Evolutionary conservation across 495 filamentous ascomycete genomes (phyloP).

Genomic region (Umbilicaria muhlenbergii): DNA sequence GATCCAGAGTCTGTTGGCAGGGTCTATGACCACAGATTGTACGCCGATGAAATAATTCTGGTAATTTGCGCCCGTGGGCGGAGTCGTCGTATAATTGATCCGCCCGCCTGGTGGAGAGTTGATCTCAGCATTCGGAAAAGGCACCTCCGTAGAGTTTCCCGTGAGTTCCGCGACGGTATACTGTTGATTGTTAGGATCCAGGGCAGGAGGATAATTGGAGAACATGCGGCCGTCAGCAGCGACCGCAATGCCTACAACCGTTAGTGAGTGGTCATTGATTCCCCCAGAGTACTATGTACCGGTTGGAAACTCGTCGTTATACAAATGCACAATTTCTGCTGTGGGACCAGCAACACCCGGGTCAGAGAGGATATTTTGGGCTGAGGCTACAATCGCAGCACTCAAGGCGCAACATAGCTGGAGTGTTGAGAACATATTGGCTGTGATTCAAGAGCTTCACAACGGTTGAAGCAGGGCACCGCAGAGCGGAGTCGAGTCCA

Average conservation of each 20-base stretch:
- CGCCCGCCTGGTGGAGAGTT: conserved; percentile 27
- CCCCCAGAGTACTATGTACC: neutral
- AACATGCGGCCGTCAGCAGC: conserved; percentile 27
- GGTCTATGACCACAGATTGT: conserved; percentile 29
- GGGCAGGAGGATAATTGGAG: conserved; percentile 28
- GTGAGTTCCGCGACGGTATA: conserved; percentile 31
- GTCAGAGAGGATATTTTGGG: conserved; percentile 9
- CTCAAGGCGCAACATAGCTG: too few species aligned
- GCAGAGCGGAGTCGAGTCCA: too few species aligned
- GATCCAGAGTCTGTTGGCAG: conserved; percentile 29
- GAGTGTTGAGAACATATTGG: too few species aligned
- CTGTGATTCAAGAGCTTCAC: too few species aligned
- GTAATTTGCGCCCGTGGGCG: conserved; percentile 23
- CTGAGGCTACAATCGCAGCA: neutral
- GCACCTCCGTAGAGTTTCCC: conserved; percentile 19
- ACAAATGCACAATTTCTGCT: conserved; percentile 12
- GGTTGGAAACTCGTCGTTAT: conserved; percentile 15
- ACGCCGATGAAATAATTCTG: conserved; percentile 27
- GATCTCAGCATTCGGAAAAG: conserved; percentile 24
- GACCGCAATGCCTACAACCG: conserved; percentile 22
- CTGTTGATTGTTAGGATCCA: conserved; percentile 23
- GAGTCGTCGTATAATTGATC: conserved; percentile 29
- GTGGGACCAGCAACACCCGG: conserved; percentile 3
- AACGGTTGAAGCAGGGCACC: too few species aligned
- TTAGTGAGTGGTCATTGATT: neutral